Percentiles rank a stretch among this genome's conserved stretches.
These are phyloP conservation scores for Isatis lusitanica DNA, from an alignment of 441 rosid species.

Conservation along the genomic window DNA sequence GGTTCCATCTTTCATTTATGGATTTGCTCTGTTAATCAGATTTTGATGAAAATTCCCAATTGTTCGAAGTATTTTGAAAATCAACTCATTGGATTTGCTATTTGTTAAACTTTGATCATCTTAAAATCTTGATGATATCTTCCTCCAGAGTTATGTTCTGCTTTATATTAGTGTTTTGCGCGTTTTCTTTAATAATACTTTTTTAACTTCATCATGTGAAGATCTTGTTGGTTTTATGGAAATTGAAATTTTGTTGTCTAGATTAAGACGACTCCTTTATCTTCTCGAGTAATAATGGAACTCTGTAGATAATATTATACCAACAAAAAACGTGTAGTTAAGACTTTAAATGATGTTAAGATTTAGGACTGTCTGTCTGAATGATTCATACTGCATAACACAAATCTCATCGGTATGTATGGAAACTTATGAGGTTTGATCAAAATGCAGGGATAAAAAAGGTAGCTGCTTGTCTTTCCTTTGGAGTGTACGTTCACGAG, in stretches of 20 bases:
- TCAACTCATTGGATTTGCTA: neutral
- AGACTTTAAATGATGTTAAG: neutral
- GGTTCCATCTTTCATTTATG: neutral
- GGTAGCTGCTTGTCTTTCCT: conserved; percentile 28
- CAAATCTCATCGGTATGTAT: neutral
- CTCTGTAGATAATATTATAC: neutral
- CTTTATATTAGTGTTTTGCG: neutral
- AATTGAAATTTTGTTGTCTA: conserved; percentile 15
- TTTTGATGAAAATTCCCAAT: neutral
- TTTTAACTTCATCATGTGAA: conserved; percentile 8
- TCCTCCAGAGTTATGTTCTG: neutral
- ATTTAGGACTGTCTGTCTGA: neutral
- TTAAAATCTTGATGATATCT: neutral
- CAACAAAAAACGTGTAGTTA: neutral
- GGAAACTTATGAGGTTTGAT: conserved; percentile 7
- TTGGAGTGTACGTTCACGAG: conserved; percentile 18
- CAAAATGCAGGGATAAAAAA: conserved; percentile 19
- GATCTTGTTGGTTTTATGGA: conserved; percentile 13
- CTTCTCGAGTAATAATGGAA: neutral
- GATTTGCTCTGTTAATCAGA: conserved; percentile 12
- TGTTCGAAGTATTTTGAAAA: neutral
- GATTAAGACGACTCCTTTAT: neutral
- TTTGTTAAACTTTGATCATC: neutral
- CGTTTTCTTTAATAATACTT: neutral
- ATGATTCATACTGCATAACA: neutral